A percentile compares a stretch with the other conserved stretches of the same genome.
These are phyloP conservation scores for Tolypocladium sp. DNA, from an alignment of 2,329 filamentous ascomycete genomes.

Conservation along the genomic window DNA sequence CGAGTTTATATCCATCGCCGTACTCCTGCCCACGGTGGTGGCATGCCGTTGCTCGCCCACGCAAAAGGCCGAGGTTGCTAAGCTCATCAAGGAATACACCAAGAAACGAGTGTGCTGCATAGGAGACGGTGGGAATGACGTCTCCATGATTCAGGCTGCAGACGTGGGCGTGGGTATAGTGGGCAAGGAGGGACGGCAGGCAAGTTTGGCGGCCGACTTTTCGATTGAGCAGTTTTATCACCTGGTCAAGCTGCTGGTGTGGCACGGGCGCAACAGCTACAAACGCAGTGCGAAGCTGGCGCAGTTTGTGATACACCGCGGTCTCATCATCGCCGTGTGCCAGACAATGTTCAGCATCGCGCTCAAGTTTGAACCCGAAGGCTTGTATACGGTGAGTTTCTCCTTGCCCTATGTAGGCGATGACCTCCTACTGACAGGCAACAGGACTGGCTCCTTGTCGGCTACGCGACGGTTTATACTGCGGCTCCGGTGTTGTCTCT, in stretches of 20 bases:
- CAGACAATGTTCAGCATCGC: conserved; percentile 98
- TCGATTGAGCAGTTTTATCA: conserved; percentile 94
- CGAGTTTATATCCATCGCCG: conserved; percentile 82
- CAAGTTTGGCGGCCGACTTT: conserved; percentile 91
- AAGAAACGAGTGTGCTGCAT: conserved; percentile 97
- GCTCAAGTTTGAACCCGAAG: conserved; percentile 84
- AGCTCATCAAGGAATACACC: conserved; percentile 81
- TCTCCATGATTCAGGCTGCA: conserved; percentile 97
- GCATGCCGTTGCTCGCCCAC: conserved; percentile 95
- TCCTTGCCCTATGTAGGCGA: background rate
- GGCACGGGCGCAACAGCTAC: conserved; percentile 97
- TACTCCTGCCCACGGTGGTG: conserved; percentile 82
- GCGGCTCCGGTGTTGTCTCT: conserved; percentile 88
- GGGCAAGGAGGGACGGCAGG: conserved; percentile 93
- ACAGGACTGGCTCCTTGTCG: conserved; percentile 88
- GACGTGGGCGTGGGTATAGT: conserved; percentile 98
- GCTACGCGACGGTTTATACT: conserved; percentile 93
- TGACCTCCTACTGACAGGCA: conserved; percentile 9
- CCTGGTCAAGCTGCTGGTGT: conserved; percentile 92
- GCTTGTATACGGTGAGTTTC: conserved; percentile 63
- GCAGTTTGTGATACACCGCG: conserved; percentile 96
- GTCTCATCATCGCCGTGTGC: conserved; percentile 88
- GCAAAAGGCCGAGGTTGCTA: conserved; percentile 91
- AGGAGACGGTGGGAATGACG: conserved; percentile 95
- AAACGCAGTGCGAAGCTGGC: conserved; percentile 91